Percentiles rank a stretch among this genome's conserved stretches.
phyloP scores from a whole-genome alignment of 805 yeast genomes.

The Limtongozyma cylindracea region DNA sequence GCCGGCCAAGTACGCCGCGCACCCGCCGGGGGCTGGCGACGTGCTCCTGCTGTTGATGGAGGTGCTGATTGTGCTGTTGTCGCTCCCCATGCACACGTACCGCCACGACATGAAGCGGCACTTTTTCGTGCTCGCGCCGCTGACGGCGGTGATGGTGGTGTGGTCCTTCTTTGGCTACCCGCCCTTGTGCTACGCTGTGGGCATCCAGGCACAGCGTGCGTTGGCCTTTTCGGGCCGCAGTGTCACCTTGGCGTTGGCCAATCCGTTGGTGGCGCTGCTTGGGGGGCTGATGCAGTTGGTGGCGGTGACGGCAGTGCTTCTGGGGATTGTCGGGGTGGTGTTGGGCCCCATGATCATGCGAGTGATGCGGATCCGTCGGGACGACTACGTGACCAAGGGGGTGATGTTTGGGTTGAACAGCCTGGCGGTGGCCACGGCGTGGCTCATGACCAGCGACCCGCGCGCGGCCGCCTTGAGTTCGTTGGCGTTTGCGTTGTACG shows the following conservation, averaged over 20 bases:
- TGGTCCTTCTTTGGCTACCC: slow-evolving; percentile 49
- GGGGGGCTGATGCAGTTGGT: slow-evolving; percentile 47
- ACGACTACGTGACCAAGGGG: slow-evolving; percentile 55
- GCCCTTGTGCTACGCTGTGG: slow-evolving; percentile 34
- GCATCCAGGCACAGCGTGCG: slow-evolving; percentile 31
- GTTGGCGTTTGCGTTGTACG: slow-evolving; percentile 44
- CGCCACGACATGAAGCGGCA: slow-evolving; percentile 34
- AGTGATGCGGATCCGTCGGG: slow-evolving; percentile 23
- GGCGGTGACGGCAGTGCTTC: slow-evolving; percentile 56
- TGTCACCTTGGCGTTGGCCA: slow-evolving; percentile 57
- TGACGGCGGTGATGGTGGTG: slow-evolving; percentile 26
- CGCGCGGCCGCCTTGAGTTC: slow-evolving; percentile 64
- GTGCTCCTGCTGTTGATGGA: slow-evolving; percentile 48
- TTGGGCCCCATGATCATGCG: slow-evolving; percentile 27
- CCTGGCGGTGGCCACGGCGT: slow-evolving; percentile 69
- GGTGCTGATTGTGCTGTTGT: slow-evolving; percentile 46
- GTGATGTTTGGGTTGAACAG: slow-evolving; percentile 55
- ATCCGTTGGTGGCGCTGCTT: slow-evolving; percentile 42
- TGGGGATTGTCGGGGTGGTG: slow-evolving; percentile 56
- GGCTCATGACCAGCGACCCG: slow-evolving; percentile 40
- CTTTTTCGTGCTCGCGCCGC: slow-evolving; percentile 30
- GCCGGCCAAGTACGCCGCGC: slow-evolving; percentile 7
- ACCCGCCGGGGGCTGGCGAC: slow-evolving; percentile 69
- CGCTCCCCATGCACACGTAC: slow-evolving; percentile 59
- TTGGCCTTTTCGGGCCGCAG: slow-evolving; percentile 62